Percentiles rank a stretch among this genome's conserved stretches.
These are phyloP conservation scores for Candida michaelii DNA, from an alignment of 805 yeast species.

Conservation along the genomic window DNA sequence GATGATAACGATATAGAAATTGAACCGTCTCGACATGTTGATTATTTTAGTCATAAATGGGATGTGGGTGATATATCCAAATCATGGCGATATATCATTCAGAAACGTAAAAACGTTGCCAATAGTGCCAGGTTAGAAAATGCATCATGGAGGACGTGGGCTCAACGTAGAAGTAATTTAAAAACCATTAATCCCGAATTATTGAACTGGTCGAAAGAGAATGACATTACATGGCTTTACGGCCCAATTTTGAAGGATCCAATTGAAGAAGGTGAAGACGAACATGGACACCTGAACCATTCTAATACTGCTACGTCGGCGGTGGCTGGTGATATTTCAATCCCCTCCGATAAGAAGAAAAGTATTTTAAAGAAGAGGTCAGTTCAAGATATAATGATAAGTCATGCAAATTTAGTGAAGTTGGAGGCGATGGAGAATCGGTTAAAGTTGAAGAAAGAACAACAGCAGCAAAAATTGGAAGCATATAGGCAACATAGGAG, in stretches of 20 bases:
- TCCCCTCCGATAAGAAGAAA: slow-evolving; percentile 43
- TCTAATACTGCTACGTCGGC: slow-evolving; percentile 39
- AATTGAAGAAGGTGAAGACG: slow-evolving; percentile 25
- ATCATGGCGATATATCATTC: slow-evolving; percentile 92
- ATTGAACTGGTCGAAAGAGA: slow-evolving; percentile 95
- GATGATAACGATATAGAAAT: slow-evolving; percentile 80
- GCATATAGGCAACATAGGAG: slow-evolving; percentile 11
- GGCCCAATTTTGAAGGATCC: slow-evolving; percentile 72
- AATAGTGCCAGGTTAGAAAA: slow-evolving; percentile 43
- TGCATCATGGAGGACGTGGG: slow-evolving; percentile 96
- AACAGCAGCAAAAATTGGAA: slow-evolving; percentile 17
- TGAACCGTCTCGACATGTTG: slow-evolving; percentile 90
- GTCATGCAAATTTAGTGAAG: slow-evolving; percentile 51
- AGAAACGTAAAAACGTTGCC: slow-evolving; percentile 80
- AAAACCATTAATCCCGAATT: slow-evolving; percentile 86
- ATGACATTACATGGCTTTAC: slow-evolving; percentile 96
- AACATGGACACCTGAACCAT: slow-evolving; percentile 17
- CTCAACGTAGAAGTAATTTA: slow-evolving; percentile 65
- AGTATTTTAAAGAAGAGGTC: slow-evolving; percentile 88
- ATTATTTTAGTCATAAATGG: slow-evolving; percentile 95
- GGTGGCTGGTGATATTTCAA: slow-evolving; percentile 47
- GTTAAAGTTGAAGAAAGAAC: slow-evolving; percentile 31
- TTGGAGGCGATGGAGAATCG: slow-evolving; percentile 40
- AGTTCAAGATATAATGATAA: slow-evolving; percentile 75
- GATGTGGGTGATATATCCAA: slow-evolving; percentile 89